phyloP scores from a whole-genome alignment of 1,284 basidiomycete genomes.

The Trichosporon sp. region DNA sequence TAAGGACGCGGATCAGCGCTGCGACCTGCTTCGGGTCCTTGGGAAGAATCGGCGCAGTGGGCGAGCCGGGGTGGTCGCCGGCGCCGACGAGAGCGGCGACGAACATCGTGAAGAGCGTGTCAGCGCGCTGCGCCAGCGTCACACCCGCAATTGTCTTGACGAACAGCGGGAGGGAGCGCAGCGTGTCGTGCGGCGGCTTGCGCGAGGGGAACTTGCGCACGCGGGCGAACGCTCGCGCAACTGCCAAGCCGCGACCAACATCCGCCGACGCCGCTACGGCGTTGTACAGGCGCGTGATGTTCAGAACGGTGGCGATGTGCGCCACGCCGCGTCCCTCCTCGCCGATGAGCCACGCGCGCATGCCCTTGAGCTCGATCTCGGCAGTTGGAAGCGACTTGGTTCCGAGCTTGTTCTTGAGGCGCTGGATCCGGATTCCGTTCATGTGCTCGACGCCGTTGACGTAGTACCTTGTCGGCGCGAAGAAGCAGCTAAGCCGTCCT shows the following conservation, averaged over 20 bases:
- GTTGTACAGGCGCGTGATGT: slow-evolving; percentile 69
- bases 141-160: slow-evolving; percentile 59
- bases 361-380: slow-evolving; percentile 61
- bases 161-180: slow-evolving; percentile 51
- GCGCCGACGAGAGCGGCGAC: slow-evolving; percentile 59
- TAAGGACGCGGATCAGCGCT: slow-evolving; percentile 59
- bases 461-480: slow-evolving; percentile 52
- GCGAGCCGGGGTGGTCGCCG: slow-evolving; percentile 55
- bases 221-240: slow-evolving; percentile 59
- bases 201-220: slow-evolving; percentile 53
- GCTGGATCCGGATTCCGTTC: slow-evolving; percentile 67
- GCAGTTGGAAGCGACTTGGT: slow-evolving; percentile 71
- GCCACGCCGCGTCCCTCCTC: slow-evolving; percentile 60
- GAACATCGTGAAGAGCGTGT: slow-evolving; percentile 61
- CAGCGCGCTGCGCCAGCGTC: slow-evolving; percentile 59
- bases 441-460: slow-evolving; percentile 38
- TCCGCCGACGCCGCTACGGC: slow-evolving; percentile 56
- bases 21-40: slow-evolving; percentile 37
- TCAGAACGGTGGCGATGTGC: slow-evolving; percentile 64
- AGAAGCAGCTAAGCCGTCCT: slow-evolving; percentile 64
- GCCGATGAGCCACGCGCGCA: slow-evolving; percentile 64
- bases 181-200: slow-evolving; percentile 51
- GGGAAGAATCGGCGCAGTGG: slow-evolving; percentile 16
- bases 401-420: slow-evolving; percentile 73
- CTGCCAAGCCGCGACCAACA: slow-evolving; percentile 59